phyloP scores from a whole-genome alignment of 495 filamentous ascomycete species.

The Articulospora tetracladia region DNA sequence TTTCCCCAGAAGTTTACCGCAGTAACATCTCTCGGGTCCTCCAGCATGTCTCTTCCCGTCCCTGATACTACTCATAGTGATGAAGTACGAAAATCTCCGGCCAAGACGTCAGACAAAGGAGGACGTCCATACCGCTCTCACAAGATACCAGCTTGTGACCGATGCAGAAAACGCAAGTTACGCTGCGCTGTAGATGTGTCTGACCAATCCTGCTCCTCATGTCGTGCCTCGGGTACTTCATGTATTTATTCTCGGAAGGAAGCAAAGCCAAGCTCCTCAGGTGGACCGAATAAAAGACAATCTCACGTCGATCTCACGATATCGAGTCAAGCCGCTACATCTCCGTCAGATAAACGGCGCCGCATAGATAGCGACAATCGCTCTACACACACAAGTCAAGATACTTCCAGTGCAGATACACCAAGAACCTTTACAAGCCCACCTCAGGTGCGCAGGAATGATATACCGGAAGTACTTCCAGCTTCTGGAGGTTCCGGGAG shows the following conservation, averaged over 20 bases:
- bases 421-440: no score
- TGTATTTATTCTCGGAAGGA: neutral
- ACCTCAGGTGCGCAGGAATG: neutral
- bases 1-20: no score
- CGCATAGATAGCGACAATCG: neutral
- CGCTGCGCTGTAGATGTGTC: neutral
- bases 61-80: no score
- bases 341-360: neutral
- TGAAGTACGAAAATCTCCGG: neutral
- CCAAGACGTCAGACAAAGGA: neutral
- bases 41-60: no score
- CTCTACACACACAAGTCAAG: neutral
- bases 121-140: constrained; percentile 1
- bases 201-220: neutral
- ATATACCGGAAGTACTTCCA: neutral
- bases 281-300: neutral
- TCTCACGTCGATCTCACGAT: neutral
- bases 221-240: neutral
- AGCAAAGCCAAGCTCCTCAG: neutral
- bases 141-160: neutral
- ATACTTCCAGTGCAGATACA: no score
- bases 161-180: neutral
- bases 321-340: neutral
- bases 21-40: no score
- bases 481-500: neutral